Conservation (phyloP, 2,329 filamentous ascomycete species). For the Aspergillus clavatus region DNA sequence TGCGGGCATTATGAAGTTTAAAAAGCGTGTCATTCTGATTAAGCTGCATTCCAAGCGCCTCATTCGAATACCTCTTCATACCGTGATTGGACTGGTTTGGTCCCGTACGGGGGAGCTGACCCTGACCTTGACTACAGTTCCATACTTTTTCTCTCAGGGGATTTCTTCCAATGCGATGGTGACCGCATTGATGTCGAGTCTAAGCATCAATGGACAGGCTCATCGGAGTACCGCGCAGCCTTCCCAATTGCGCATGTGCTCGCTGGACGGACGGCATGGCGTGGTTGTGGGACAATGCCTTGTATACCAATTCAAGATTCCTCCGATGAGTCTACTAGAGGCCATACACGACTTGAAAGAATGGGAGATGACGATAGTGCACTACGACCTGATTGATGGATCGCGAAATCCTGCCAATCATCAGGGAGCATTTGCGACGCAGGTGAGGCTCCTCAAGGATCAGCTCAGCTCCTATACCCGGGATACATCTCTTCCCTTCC, state of each 20-base stretch:
- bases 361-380: constrained; percentile 20
- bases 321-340: constrained; percentile 19
- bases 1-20: constrained; percentile 35
- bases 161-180: not conserved
- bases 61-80: constrained; percentile 49
- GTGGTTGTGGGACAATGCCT: constrained; percentile 26
- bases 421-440: not conserved
- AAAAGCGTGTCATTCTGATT: constrained; percentile 41
- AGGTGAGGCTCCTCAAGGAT: constrained; percentile 26
- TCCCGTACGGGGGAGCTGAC: constrained; percentile 37
- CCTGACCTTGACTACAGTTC: constrained; percentile 50
- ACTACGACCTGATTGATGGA: constrained; percentile 10
- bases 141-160: constrained; percentile 43
- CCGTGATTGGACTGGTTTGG: constrained; percentile 47
- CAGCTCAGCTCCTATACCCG: constrained; percentile 27
- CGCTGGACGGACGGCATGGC: constrained; percentile 5
- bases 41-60: constrained; percentile 25
- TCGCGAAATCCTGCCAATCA: too few species aligned
- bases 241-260: constrained; percentile 4
- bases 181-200: not conserved
- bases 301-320: constrained; percentile 44
- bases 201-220: not conserved
- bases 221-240: not conserved
- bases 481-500: constrained; percentile 45
- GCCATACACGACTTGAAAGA: constrained; percentile 21